These are phyloP conservation scores for Suhomyces tanzawaensis DNA, from an alignment of 805 yeast species.

Conservation along the genomic window DNA sequence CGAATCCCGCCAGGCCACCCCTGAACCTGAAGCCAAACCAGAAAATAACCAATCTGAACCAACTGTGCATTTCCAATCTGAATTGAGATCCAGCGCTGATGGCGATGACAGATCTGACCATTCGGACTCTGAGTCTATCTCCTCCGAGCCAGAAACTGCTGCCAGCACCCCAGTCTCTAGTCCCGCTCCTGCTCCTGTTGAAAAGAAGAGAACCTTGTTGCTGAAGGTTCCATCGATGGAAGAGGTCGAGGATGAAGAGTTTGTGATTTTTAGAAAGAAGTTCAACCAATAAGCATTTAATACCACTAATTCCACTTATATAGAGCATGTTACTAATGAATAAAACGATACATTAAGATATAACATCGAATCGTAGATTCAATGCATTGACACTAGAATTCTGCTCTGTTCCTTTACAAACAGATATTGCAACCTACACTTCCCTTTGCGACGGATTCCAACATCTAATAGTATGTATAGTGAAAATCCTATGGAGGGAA, in stretches of 20 bases:
- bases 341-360: too few species aligned
- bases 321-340: too few species aligned
- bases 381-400: too few species aligned
- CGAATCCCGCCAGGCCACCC: too few species aligned
- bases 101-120: conserved; percentile 1
- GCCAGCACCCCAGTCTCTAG: conserved; percentile 3
- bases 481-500: too few species aligned
- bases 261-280: conserved; percentile 39
- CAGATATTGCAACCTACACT: too few species aligned
- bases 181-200: background rate
- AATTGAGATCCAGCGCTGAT: background rate
- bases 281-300: conserved; percentile 19
- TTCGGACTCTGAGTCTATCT: conserved; percentile 18
- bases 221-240: conserved; percentile 28
- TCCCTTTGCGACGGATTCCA: too few species aligned
- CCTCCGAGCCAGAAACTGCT: conserved; percentile 14
- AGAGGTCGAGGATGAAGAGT: conserved; percentile 30
- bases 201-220: conserved; percentile 11
- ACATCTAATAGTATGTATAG: too few species aligned
- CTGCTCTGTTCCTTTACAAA: too few species aligned
- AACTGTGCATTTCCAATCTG: too few species aligned
- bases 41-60: background rate
- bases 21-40: background rate
- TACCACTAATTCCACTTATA: background rate
- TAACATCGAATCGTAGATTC: too few species aligned